These are phyloP conservation scores for Peltaster fructicola DNA, from an alignment of 2,329 filamentous ascomycete species.

Conservation along the genomic window DNA sequence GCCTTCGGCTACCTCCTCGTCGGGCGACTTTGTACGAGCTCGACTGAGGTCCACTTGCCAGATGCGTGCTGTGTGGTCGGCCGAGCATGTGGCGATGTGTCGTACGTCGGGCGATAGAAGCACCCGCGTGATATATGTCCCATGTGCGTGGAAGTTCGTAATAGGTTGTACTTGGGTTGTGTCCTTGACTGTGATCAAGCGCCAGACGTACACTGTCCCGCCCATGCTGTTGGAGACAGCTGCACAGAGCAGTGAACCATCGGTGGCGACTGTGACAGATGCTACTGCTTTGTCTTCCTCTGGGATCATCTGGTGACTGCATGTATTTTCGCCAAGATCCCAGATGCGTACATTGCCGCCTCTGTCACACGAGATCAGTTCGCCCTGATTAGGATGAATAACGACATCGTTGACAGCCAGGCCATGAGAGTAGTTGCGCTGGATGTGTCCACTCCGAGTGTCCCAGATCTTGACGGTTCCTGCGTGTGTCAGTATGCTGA, in stretches of 20 bases:
- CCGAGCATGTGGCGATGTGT: conserved; percentile 82
- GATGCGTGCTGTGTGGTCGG: conserved; percentile 88
- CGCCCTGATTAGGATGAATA: conserved; percentile 97
- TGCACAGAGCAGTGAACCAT: conserved; percentile 81
- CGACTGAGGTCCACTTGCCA: conserved; percentile 67
- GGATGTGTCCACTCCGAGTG: conserved; percentile 65
- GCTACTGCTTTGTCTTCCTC: conserved; percentile 89
- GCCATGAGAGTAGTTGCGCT: conserved; percentile 83
- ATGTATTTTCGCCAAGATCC: conserved; percentile 94
- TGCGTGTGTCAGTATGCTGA: conserved; percentile 5
- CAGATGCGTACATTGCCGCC: conserved; percentile 86
- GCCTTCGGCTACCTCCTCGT: conserved; percentile 4
- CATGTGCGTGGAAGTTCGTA: conserved; percentile 78
- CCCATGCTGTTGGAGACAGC: conserved; percentile 56
- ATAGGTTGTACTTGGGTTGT: conserved; percentile 71
- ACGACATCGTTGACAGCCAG: conserved; percentile 91
- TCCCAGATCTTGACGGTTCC: conserved; percentile 91
- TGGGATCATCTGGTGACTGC: conserved; percentile 86
- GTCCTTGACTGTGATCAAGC: conserved; percentile 68
- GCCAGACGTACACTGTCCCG: conserved; percentile 97
- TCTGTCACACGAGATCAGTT: conserved; percentile 91
- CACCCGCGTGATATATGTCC: conserved; percentile 81
- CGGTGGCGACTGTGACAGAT: conserved; percentile 88
- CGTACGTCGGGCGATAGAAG: conserved; percentile 86
- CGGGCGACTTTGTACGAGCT: conserved; percentile 6